A percentile compares a stretch with the other conserved stretches of the same genome.
phyloP scores from a whole-genome alignment of 2,329 filamentous ascomycete genomes.

The Fusarium neocosmosporiellum region DNA sequence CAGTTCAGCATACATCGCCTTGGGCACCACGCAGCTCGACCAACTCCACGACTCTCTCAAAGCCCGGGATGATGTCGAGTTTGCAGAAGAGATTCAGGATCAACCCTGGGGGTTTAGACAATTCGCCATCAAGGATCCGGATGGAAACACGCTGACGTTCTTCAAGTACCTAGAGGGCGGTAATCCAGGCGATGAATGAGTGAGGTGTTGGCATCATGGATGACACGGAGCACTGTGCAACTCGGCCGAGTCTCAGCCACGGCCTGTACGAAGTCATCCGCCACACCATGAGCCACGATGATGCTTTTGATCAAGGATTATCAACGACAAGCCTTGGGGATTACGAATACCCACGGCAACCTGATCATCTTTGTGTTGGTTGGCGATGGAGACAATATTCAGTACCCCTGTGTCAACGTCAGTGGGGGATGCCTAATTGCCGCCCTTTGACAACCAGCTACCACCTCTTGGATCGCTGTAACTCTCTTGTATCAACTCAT shows the following conservation, averaged over 20 bases:
- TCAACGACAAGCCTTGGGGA: not conserved
- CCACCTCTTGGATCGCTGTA: not conserved
- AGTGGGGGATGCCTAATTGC: constrained; percentile 11
- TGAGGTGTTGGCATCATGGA: not conserved
- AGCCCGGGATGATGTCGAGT: constrained; percentile 5
- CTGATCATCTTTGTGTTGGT: constrained; percentile 5
- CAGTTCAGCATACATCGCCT: constrained; percentile 24
- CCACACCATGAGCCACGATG: not conserved
- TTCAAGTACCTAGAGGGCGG: constrained; percentile 32
- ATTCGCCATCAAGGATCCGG: constrained; percentile 27
- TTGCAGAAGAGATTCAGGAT: constrained; percentile 22
- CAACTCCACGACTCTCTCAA: constrained; percentile 19
- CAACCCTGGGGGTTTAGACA: constrained; percentile 31
- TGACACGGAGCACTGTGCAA: not conserved
- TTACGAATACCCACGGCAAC: constrained; percentile 7
- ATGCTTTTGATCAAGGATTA: not conserved
- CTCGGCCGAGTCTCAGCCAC: constrained; percentile 6
- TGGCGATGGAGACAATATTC: constrained; percentile 2
- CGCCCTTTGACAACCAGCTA: not conserved
- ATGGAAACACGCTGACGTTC: constrained; percentile 27
- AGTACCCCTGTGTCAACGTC: constrained; percentile 22
- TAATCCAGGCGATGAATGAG: constrained; percentile 21
- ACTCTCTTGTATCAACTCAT: not conserved
- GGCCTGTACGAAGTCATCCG: not conserved
- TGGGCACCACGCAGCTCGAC: constrained; percentile 23